A percentile compares a stretch with the other conserved stretches of the same genome.
Evolutionary conservation across 768 basidiomycete genomes (phyloP).

Genomic region (Agaricus blazei): DNA sequence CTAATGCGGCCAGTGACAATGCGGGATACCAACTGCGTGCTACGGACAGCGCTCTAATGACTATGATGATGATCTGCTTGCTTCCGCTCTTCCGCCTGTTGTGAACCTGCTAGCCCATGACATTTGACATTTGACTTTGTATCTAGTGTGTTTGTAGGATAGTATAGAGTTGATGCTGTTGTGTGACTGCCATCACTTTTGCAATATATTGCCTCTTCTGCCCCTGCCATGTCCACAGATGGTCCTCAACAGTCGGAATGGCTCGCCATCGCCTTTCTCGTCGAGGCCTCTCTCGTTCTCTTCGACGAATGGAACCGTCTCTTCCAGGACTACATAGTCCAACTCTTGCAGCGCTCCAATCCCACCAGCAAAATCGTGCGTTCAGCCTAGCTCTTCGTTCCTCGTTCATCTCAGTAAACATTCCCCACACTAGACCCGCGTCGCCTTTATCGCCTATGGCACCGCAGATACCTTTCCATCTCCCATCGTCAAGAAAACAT

Average conservation of each 20-base stretch:
- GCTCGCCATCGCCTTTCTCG: conserved; percentile 50
- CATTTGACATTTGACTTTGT: neutral
- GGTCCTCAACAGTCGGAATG: conserved; percentile 13
- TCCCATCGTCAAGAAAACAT: conserved; percentile 52
- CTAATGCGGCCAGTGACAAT: neutral
- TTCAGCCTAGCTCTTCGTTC: neutral
- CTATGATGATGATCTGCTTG: neutral
- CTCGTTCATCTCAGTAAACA: neutral
- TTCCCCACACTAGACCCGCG: neutral
- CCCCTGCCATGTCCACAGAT: conserved; percentile 18
- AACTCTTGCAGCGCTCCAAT: conserved; percentile 45
- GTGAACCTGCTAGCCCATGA: neutral
- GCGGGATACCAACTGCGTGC: neutral
- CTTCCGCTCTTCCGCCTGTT: neutral
- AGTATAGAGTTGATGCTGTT: neutral
- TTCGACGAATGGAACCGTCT: conserved; percentile 47
- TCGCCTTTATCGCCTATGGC: conserved; percentile 59
- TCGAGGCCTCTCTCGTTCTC: conserved; percentile 56
- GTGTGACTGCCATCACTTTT: conserved; percentile 4
- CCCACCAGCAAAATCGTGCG: conserved; percentile 37
- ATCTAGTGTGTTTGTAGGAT: neutral
- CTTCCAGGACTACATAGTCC: conserved; percentile 41
- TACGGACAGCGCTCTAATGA: neutral
- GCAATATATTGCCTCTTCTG: neutral
- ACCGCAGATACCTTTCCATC: conserved; percentile 48